Percentiles rank a stretch among this genome's conserved stretches.
These are phyloP conservation scores for Penicillium diatomitis DNA, from an alignment of 495 filamentous ascomycete species.

Conservation along the genomic window DNA sequence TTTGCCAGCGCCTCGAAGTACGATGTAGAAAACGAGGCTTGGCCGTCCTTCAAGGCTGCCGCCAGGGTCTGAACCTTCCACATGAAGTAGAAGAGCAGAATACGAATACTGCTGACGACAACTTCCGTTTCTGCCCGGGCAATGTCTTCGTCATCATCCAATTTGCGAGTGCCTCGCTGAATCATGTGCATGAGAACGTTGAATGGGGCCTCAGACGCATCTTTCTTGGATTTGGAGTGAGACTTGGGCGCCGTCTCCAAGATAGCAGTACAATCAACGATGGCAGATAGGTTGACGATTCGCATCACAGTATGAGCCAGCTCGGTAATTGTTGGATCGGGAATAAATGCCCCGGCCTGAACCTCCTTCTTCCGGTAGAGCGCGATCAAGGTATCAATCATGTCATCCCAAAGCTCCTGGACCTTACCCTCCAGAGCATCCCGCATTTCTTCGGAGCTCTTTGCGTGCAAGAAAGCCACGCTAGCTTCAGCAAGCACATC, in stretches of 20 bases:
- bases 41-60: conserved; percentile 27
- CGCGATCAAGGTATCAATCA: conserved; percentile 56
- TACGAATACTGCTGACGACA: conserved; percentile 59
- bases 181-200: conserved; percentile 60
- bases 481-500: conserved; percentile 79
- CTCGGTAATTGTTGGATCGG: conserved; percentile 50
- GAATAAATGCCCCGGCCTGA: conserved; percentile 50
- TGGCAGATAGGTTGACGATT: conserved; percentile 71
- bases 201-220: conserved; percentile 42
- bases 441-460: conserved; percentile 74
- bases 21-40: conserved; percentile 42
- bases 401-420: conserved; percentile 75
- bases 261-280: conserved; percentile 63
- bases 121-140: conserved; percentile 68
- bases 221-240: conserved; percentile 41
- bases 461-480: conserved; percentile 73
- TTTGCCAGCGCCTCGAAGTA: conserved; percentile 38
- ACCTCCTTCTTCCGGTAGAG: conserved; percentile 61
- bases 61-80: conserved; percentile 64
- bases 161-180: conserved; percentile 50
- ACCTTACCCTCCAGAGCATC: conserved; percentile 76
- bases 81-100: conserved; percentile 82
- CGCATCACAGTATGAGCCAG: conserved; percentile 74
- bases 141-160: conserved; percentile 51
- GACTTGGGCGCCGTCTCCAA: conserved; percentile 50